Evolutionary conservation across 352 stramenopile genomes (phyloP).

Genomic region (Phytophthora tentaculata): DNA sequence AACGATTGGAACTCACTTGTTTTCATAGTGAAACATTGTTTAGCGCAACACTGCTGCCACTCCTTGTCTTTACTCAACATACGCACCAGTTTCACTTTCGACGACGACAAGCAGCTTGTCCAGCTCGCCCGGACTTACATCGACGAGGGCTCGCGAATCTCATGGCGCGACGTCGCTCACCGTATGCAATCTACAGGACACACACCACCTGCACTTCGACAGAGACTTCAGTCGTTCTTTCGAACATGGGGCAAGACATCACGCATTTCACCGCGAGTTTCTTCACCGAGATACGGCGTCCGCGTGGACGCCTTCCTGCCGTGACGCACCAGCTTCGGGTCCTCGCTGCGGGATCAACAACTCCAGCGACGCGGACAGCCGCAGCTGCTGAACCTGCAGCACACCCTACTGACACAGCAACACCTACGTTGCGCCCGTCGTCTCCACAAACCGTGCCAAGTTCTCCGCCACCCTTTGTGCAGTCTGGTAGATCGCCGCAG

Average conservation of each 20-base stretch:
- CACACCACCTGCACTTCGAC: neutral
- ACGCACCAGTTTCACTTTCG: neutral
- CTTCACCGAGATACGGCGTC: too few relatives aligned
- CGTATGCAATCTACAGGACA: neutral
- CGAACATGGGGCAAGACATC: too few relatives aligned
- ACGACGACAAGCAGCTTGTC: neutral
- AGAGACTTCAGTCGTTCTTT: neutral
- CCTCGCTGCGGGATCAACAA: too few relatives aligned
- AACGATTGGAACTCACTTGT: slow-evolving; percentile 4
- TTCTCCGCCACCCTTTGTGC: too few relatives aligned
- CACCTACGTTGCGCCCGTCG: too few relatives aligned
- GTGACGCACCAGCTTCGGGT: neutral
- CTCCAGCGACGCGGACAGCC: too few relatives aligned
- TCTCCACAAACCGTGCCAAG: too few relatives aligned
- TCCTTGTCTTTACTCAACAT: neutral
- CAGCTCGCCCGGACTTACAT: neutral
- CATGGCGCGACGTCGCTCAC: neutral
- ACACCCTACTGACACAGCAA: too few relatives aligned
- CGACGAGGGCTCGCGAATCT: neutral
- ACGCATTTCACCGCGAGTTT: too few relatives aligned
- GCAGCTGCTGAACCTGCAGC: too few relatives aligned
- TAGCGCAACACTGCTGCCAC: neutral
- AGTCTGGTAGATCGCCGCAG: too few relatives aligned
- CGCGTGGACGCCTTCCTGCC: too few relatives aligned
- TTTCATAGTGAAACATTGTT: slow-evolving; percentile 1